Conservation (phyloP, 768 basidiomycete genomes). For the Coprinellus micaceus region DNA sequence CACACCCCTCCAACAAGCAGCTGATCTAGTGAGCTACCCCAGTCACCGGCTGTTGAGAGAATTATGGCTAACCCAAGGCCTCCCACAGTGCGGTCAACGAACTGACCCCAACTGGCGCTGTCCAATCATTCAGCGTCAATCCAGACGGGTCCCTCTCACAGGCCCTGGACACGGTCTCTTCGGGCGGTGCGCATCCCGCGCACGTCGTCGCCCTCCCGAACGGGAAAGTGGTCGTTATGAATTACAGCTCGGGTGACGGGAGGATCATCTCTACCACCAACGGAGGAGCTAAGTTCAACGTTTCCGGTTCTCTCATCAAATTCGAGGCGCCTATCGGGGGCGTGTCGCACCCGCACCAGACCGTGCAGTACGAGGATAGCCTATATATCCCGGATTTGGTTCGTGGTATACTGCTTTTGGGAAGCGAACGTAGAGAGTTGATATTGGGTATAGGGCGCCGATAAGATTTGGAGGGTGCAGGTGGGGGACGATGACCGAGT, state of each 20-base stretch:
- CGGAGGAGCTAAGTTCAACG: conserved; percentile 30
- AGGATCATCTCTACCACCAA: conserved; percentile 45
- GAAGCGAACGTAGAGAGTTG: background rate
- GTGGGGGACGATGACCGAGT: conserved; percentile 41
- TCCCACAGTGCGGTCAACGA: conserved; percentile 55
- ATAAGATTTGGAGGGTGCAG: conserved; percentile 65
- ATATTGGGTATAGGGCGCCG: conserved; percentile 45
- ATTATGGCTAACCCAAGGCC: background rate
- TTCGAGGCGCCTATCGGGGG: conserved; percentile 45
- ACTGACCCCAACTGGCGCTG: conserved; percentile 33
- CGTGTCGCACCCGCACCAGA: conserved; percentile 66
- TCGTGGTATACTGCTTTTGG: conserved; percentile 15
- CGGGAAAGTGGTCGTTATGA: conserved; percentile 56
- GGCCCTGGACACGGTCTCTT: conserved; percentile 41
- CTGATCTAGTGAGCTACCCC: conserved; percentile 55
- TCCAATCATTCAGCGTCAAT: conserved; percentile 57
- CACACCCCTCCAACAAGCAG: conserved; percentile 52
- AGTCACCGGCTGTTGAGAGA: background rate
- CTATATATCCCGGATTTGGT: conserved; percentile 66
- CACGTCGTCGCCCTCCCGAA: conserved; percentile 48
- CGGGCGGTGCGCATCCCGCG: conserved; percentile 50
- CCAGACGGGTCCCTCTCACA: conserved; percentile 40
- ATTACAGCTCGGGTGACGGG: conserved; percentile 56
- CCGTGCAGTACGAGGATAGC: conserved; percentile 49
- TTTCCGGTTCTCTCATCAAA: conserved; percentile 40